Base-by-base conservation (phyloP, 768 basidiomycete species). In the Candolleomyces aberdarensis region DNA sequence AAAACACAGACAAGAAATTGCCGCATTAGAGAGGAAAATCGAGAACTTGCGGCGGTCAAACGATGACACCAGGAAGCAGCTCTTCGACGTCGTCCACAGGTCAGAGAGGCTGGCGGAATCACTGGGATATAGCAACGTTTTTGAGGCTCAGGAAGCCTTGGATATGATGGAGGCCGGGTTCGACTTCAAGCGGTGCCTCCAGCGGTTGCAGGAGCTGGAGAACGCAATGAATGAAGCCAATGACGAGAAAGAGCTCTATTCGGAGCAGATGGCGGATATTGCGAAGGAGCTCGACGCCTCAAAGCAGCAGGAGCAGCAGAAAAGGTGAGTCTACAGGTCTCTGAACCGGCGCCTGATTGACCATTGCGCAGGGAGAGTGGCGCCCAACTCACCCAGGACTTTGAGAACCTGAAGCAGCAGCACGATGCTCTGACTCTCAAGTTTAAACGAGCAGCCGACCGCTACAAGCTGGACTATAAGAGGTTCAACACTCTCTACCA, bases 391-490 rank as follows among this genome's bases (percentile, higher is more conserved):
- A 39, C 64, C 31, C 56, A 58, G 48, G 75, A 80, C 63, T 65
- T 80, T 6, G 63, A 69, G 0, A 65, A 74, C 9, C 70, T 85
- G 2, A 65, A 78, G 58, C 65, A 56, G 39, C 76, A 76, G 13
- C 85, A 82, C 59, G 81, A 84, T 44, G 74, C 73, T 0, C 72
- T 89, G 0, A 62, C 71, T 5, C 72, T 74, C 43, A 72, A 76
- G 31, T 80, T 80, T 57, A 75, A 78, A 55, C 77, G 80, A 0
- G 79, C 80, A 13, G 77, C 76, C 11, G 74, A 70, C 20, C 79
- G 78, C 19, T 84, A 84, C 69, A 78, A 80, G 61, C 60, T 63
- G 19, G 83, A 88, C 67, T 85, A 79, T 70, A 79, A 79, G 68
- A 81, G 76, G 60, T 88, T 84, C 83, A 71, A 71, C 47, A 66